Evolutionary conservation across 495 filamentous ascomycete genomes (phyloP), one percentile per base, ranked within the genome.

Genomic region (Polyplosphaeria fusca): DNA sequence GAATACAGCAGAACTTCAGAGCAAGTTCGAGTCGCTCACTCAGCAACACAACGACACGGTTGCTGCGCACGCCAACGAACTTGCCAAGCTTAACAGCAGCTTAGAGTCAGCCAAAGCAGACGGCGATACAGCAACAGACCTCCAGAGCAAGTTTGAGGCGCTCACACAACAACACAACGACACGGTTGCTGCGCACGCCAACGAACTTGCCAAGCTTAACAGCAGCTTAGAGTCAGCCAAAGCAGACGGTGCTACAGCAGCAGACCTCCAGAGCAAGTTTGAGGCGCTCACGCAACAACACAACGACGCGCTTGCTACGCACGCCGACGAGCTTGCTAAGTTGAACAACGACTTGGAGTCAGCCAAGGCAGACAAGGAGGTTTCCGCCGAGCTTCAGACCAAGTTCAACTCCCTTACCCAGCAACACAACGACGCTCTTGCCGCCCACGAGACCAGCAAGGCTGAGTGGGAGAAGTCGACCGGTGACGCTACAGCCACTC

Each of bases 181-280:
- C n/a, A 37, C 49, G 2, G 13, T 14, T 19, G 43, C 16, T 23
- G 43, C 4, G 11, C 43, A 52, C 14, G 55, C 35, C 16, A 22
- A 51, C 12, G 47, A 57, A 24, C 44, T 48, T 14, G 43, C 52
- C 7, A 41, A 7, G 18, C n/a, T n/a, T n/a, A n/a, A n/a, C n/a
- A n/a, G n/a, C n/a, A n/a, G n/a, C n/a, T n/a, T n/a, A n/a, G n/a
- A n/a, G n/a, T n/a, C n/a, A n/a, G n/a, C n/a, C n/a, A 42, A n/a
- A 26, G 9, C 14, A 43, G 35, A 19, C 40, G 40, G 2, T 13
- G 39, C 22, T 18, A 19, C 23, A 2, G 35, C 25, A 23, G 37
- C 44, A 9, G 54, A 53, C 18, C 57, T 60, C 4, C n/a, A 54
- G 39, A 20, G 27, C 11, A 24, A 48, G 20, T 9, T 55, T 14